Conservation (phyloP, 2,329 filamentous ascomycete species). For the Elsinoe necatrix region DNA sequence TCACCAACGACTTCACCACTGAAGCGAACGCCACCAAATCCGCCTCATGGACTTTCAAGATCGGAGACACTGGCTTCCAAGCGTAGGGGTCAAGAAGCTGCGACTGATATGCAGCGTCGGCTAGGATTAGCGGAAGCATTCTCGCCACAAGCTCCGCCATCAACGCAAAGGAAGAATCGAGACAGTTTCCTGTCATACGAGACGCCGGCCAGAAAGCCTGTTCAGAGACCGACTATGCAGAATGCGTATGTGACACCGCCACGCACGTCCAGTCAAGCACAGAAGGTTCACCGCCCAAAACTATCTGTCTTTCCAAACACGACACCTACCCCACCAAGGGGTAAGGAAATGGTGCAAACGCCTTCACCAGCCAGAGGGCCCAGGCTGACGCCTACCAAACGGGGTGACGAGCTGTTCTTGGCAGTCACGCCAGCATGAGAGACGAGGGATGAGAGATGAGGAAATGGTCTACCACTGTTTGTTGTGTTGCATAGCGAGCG, state of each 20-base stretch:
- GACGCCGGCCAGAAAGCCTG: slow-evolving; percentile 14
- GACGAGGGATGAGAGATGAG: slow-evolving; percentile 24
- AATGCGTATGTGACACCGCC: slow-evolving; percentile 14
- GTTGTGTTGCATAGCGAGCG: slow-evolving; percentile 14
- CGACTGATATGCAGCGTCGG: slow-evolving; percentile 30
- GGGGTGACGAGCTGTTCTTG: slow-evolving; percentile 56
- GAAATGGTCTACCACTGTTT: slow-evolving; percentile 3
- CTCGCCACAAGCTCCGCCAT: slow-evolving; percentile 19
- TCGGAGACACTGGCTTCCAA: slow-evolving; percentile 30
- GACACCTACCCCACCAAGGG: slow-evolving; percentile 4
- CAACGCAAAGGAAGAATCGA: slow-evolving; percentile 11
- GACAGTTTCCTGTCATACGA: slow-evolving; percentile 16
- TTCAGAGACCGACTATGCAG: slow-evolving; percentile 9
- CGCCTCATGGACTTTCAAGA: neutral
- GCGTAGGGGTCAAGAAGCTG: slow-evolving; percentile 29
- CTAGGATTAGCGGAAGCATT: slow-evolving; percentile 21
- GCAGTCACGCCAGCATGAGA: slow-evolving; percentile 30
- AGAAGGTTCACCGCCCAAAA: slow-evolving; percentile 17
- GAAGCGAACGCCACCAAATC: slow-evolving; percentile 11
- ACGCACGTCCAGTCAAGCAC: slow-evolving; percentile 19
- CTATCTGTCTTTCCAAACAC: slow-evolving; percentile 10
- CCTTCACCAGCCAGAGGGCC: slow-evolving; percentile 49
- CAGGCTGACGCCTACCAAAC: slow-evolving; percentile 56
- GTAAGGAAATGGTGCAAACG: slow-evolving; percentile 20
- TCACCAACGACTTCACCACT: slow-evolving; percentile 19